Evolutionary conservation across 176 grass and related monocot genomes (phyloP).

Genomic region (Avena insularis): DNA sequence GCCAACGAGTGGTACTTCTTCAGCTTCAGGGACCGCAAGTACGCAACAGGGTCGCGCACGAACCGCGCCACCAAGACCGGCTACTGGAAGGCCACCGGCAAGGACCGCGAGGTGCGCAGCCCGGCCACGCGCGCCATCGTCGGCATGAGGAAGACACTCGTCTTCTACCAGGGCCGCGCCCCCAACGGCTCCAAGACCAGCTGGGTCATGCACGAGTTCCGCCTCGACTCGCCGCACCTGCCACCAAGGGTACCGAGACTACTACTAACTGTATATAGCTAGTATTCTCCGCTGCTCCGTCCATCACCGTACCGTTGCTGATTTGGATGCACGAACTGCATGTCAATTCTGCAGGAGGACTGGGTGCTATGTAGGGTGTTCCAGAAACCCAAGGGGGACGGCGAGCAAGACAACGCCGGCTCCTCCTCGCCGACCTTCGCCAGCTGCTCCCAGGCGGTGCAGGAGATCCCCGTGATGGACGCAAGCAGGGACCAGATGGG

Average conservation of each 20-base stretch:
- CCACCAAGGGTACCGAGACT: conserved; percentile 56
- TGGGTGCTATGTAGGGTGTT: conserved; percentile 97
- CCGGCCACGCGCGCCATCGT: conserved; percentile 45
- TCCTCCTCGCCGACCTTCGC: conserved; percentile 45
- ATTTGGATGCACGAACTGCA: not conserved
- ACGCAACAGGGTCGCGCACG: conserved; percentile 77
- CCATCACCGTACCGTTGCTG: not conserved
- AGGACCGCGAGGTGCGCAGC: conserved; percentile 67
- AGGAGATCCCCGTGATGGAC: conserved; percentile 36
- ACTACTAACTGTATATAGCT: too few species aligned
- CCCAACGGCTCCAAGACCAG: conserved; percentile 75
- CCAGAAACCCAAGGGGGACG: conserved; percentile 65
- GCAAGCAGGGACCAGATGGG: conserved; percentile 45
- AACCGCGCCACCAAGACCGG: conserved; percentile 88
- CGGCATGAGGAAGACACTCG: conserved; percentile 95
- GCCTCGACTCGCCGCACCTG: conserved; percentile 68
- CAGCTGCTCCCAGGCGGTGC: conserved; percentile 20
- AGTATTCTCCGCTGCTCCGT: too few species aligned
- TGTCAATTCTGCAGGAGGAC: conserved; percentile 60
- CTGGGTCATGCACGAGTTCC: conserved; percentile 96
- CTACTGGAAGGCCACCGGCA: conserved; percentile 92
- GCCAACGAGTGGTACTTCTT: conserved; percentile 97
- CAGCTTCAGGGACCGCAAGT: conserved; percentile 92
- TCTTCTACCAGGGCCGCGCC: conserved; percentile 84
- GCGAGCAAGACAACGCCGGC: conserved; percentile 47